Evolutionary conservation across 2,329 filamentous ascomycete genomes (phyloP).

Genomic region (Leptographium flavum): DNA sequence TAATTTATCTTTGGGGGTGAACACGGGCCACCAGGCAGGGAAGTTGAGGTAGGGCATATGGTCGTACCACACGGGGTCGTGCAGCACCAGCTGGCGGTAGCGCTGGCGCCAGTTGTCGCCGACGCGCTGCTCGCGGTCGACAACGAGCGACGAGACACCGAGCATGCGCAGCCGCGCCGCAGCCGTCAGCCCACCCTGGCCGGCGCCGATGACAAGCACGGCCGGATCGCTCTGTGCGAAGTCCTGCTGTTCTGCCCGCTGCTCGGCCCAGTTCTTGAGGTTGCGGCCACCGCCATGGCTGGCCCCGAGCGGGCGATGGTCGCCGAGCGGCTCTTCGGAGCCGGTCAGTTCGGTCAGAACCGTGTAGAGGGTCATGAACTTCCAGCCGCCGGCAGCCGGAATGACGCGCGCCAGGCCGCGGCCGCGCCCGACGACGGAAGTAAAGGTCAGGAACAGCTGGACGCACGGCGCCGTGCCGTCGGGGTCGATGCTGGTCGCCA

Average conservation of each 20-base stretch:
- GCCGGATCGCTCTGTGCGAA: constrained; percentile 36
- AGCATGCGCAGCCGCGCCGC: constrained; percentile 47
- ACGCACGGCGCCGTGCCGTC: constrained; percentile 35
- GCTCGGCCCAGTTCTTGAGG: constrained; percentile 47
- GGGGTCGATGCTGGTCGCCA: constrained; percentile 31
- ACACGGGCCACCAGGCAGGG: constrained; percentile 51
- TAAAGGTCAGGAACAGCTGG: constrained; percentile 39
- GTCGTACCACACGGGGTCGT: constrained; percentile 50
- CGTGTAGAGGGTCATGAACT: constrained; percentile 50
- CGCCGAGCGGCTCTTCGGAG: constrained; percentile 32
- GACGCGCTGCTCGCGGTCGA: constrained; percentile 42
- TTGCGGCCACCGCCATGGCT: constrained; percentile 36
- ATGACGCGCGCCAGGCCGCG: constrained; percentile 40
- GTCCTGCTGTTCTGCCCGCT: constrained; percentile 29
- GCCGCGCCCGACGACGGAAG: constrained; percentile 39
- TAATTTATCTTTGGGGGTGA: constrained; percentile 58
- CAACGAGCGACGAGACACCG: constrained; percentile 37
- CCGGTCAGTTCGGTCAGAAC: constrained; percentile 38
- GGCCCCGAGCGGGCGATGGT: constrained; percentile 38
- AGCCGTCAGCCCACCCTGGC: constrained; percentile 43
- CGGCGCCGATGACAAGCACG: constrained; percentile 46
- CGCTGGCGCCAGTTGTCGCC: constrained; percentile 51
- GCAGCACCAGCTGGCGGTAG: constrained; percentile 51
- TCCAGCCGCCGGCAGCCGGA: constrained; percentile 32
- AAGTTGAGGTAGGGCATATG: constrained; percentile 52